Conservation (phyloP, 73 alveolate species). For the Tetrahymena thermophila region DNA sequence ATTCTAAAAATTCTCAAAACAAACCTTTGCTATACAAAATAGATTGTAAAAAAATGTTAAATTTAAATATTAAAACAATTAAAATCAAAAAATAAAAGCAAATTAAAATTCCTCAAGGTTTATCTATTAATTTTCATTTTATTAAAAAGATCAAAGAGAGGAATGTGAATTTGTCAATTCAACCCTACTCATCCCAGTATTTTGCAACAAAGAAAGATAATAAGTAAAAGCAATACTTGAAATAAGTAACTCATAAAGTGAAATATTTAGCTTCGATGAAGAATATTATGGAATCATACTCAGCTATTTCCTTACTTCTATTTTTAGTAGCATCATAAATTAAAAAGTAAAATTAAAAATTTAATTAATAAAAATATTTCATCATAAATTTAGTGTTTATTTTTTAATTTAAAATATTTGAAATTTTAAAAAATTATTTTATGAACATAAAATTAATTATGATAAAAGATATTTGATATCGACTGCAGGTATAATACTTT, state of each 20-base stretch:
- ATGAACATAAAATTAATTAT: not conserved
- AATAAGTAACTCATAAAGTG: not conserved
- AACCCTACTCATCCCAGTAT: not conserved
- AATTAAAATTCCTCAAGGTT: too few species aligned
- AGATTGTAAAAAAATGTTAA: not conserved
- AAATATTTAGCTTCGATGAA: not conserved
- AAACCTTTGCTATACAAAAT: not conserved
- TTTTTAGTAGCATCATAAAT: not conserved
- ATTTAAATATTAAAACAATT: too few species aligned
- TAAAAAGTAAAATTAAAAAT: not conserved
- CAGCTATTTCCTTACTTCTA: not conserved
- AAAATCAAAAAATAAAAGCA: not conserved
- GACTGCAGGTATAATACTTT: not conserved
- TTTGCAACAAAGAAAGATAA: not conserved
- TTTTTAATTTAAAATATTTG: too few species aligned
- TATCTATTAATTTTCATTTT: too few species aligned
- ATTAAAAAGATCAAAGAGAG: not conserved
- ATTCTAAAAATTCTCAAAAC: not conserved
- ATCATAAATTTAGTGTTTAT: too few species aligned
- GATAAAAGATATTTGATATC: not conserved
- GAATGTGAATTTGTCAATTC: not conserved
- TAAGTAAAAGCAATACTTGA: not conserved
- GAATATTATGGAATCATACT: not conserved
- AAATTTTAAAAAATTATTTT: not conserved
- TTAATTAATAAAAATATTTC: too few species aligned